Evolutionary conservation across 1,284 basidiomycete genomes (phyloP), one percentile per base, ranked within the genome.

Genomic region (Coniferiporia sulphurascens): DNA sequence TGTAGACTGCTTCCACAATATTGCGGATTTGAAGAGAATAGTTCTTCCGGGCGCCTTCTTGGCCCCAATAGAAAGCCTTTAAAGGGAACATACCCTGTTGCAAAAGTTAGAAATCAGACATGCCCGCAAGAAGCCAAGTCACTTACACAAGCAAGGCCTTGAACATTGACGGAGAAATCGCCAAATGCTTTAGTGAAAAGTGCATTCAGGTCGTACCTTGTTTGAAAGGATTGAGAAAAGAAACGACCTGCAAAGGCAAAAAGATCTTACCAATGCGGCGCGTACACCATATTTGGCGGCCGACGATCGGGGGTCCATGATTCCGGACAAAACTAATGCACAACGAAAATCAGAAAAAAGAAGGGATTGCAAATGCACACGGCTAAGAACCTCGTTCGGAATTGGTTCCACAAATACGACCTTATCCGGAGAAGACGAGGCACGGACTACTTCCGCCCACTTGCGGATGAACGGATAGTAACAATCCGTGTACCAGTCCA

Each of bases 131-230:
- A 27, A 48, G n/a, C 9, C 34, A 27, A 15, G 43, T 8, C 27
- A 71, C 82, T 55, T 67, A 93, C 93, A 69, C 89, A 75, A 1
- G 93, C 87, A 6, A 96, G 72, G 1, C 89, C 92, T 75, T 97
- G 94, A 0, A 97, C 93, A 67, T 97, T 95, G 56, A 93, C 89
- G 1, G 85, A 86, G 71, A 96, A 89, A 64, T 87, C 82, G 0
- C 90, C 86, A 65, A 91, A 91, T 3, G 82, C 77, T 71, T 96
- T 96, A 32, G 75, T 74, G 73, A 97, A 96, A 32, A 98, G 76
- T 2, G 85, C 82, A 62, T 94, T 86, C 6, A 98, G 78, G 70
- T 97, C 95, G 67, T 98, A 97, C 90, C 89, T 92, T 59, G 32
- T 1, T n/a, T 17, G 4, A 35, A n/a, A 43, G n/a, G 34, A 44